Evolutionary conservation across 2,329 filamentous ascomycete genomes (phyloP).

Genomic region (Byssochlamys sp.): DNA sequence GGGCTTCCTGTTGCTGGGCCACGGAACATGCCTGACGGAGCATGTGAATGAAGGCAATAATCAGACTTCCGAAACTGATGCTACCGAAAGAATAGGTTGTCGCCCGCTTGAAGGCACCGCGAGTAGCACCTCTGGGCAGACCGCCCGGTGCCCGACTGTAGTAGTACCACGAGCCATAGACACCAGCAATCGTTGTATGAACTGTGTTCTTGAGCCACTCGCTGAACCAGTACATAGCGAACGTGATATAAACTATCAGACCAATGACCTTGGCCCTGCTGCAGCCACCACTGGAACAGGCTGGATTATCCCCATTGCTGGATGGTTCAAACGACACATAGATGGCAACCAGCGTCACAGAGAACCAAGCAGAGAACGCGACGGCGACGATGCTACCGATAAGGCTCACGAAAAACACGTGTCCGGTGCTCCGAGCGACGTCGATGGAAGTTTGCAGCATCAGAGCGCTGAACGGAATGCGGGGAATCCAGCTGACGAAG

Average conservation of each 20-base stretch:
- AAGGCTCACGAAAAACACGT: conserved; percentile 78
- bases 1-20: conserved; percentile 57
- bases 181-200: conserved; percentile 74
- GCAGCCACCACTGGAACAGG: conserved; percentile 54
- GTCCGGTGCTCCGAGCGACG: conserved; percentile 71
- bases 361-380: conserved; percentile 74
- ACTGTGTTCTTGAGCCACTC: conserved; percentile 92
- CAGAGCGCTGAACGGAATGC: conserved; percentile 82
- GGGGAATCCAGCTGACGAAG: conserved; percentile 79
- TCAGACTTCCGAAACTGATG: conserved; percentile 73
- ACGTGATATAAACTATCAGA: conserved; percentile 75
- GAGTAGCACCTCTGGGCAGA: conserved; percentile 68
- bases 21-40: conserved; percentile 72
- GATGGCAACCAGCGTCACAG: conserved; percentile 73
- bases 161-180: conserved; percentile 93
- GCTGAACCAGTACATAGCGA: conserved; percentile 86
- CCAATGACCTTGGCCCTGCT: conserved; percentile 71
- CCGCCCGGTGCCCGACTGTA: conserved; percentile 50
- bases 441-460: conserved; percentile 83
- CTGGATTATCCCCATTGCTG: conserved; percentile 38
- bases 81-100: conserved; percentile 88
- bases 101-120: conserved; percentile 70
- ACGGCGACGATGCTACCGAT: conserved; percentile 68
- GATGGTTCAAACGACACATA: conserved; percentile 72
- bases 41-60: conserved; percentile 80